These are phyloP conservation scores for Pneumocystis sp. DNA, from an alignment of 1,139 yeast species.

Conservation along the genomic window DNA sequence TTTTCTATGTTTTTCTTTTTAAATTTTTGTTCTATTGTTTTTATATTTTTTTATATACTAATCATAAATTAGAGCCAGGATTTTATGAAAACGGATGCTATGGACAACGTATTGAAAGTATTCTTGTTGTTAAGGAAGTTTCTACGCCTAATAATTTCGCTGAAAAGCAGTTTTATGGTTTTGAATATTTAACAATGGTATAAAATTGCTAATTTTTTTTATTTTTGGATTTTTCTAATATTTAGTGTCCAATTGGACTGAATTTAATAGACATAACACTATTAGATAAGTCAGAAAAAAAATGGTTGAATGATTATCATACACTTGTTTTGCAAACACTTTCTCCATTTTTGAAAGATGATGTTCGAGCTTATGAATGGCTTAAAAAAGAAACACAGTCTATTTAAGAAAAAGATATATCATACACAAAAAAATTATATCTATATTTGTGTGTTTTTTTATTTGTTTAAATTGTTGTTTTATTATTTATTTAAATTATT, in stretches of 20 bases:
- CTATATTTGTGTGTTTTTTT: too few species aligned
- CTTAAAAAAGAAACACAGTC: slow-evolving; percentile 54
- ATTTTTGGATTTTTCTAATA: background rate
- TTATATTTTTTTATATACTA: background rate
- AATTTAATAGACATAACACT: slow-evolving; percentile 46
- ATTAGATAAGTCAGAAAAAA: slow-evolving; percentile 46
- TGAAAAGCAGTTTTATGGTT: slow-evolving; percentile 49
- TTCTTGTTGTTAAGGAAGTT: slow-evolving; percentile 45
- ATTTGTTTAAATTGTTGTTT: background rate
- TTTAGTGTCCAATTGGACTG: slow-evolving; percentile 63
- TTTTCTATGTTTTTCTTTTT: background rate
- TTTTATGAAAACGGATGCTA: slow-evolving; percentile 82
- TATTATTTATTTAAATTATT: too few species aligned
- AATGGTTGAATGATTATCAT: slow-evolving; percentile 61
- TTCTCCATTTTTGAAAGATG: slow-evolving; percentile 34
- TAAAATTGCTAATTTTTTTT: background rate
- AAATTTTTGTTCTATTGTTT: background rate
- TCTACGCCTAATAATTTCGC: slow-evolving; percentile 30
- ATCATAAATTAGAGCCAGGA: slow-evolving; percentile 57
- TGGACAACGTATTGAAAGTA: slow-evolving; percentile 84
- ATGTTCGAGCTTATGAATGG: slow-evolving; percentile 51
- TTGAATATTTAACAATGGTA: slow-evolving; percentile 62
- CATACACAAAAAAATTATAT: too few species aligned
- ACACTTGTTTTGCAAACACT: slow-evolving; percentile 43
- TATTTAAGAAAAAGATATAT: background rate